A percentile compares a stretch with the other conserved stretches of the same genome.
Evolutionary conservation across 2,329 filamentous ascomycete species (phyloP).

Genomic region (Aspergillus glaucus): DNA sequence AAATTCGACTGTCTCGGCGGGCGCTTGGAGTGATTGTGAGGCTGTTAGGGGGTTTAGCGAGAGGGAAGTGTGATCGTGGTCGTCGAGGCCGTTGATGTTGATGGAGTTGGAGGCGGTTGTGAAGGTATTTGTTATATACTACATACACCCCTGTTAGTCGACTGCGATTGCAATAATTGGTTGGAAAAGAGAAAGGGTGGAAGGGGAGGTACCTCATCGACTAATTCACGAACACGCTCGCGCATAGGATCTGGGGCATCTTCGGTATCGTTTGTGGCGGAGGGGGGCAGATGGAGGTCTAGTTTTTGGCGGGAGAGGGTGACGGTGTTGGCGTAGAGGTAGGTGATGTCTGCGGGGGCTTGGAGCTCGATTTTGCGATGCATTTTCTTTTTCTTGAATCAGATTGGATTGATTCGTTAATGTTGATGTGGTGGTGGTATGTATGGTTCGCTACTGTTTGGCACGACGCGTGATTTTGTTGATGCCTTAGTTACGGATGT

Average conservation of each 20-base stretch:
- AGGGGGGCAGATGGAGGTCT: conserved; percentile 43
- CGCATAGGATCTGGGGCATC: conserved; percentile 36
- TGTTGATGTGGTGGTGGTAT: conserved; percentile 9
- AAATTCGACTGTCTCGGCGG: conserved; percentile 41
- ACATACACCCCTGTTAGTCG: neutral
- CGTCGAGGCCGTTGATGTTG: conserved; percentile 44
- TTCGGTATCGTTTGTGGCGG: conserved; percentile 29
- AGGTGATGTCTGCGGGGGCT: conserved; percentile 43
- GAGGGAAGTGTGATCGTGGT: conserved; percentile 11
- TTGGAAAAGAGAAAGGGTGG: too few species aligned
- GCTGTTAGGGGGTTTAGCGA: conserved; percentile 26
- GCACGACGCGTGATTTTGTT: neutral
- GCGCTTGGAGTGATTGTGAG: conserved; percentile 23
- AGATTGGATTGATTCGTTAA: neutral
- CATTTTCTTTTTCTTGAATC: conserved; percentile 1
- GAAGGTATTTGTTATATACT: conserved; percentile 42
- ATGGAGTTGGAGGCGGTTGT: conserved; percentile 39
- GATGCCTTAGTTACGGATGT: neutral
- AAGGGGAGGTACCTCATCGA: conserved; percentile 30
- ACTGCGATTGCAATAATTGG: neutral
- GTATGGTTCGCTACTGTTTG: conserved; percentile 8
- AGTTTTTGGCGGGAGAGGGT: conserved; percentile 42
- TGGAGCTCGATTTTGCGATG: conserved; percentile 48
- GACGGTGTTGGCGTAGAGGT: conserved; percentile 42
- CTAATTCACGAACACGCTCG: conserved; percentile 36